Evolutionary conservation across 306 rosid genomes (phyloP).

Genomic region (Vigna mungo): DNA sequence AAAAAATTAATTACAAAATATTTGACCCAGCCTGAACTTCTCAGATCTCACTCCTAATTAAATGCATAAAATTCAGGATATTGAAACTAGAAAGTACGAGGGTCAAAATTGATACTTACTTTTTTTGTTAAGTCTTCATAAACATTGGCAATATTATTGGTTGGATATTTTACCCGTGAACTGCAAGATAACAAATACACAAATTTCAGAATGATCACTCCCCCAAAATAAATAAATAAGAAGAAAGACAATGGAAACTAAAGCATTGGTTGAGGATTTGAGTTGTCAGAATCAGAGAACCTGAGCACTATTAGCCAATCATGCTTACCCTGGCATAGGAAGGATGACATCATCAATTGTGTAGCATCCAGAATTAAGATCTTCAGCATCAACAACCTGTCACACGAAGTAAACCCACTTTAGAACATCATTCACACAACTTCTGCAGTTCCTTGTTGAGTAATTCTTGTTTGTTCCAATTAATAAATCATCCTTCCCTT

Average conservation of each 20-base stretch:
- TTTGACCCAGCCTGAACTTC: slow-evolving; percentile 13
- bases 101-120: slow-evolving; percentile 51
- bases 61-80: slow-evolving; percentile 26
- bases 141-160: slow-evolving; percentile 70
- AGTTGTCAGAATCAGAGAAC: slow-evolving; percentile 26
- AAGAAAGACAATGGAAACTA: background rate
- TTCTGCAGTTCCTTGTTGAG: background rate
- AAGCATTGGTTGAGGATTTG: slow-evolving; percentile 13
- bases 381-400: slow-evolving; percentile 80
- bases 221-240: background rate
- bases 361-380: slow-evolving; percentile 64
- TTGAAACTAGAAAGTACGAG: slow-evolving; percentile 28
- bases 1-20: background rate
- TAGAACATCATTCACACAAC: slow-evolving; percentile 29
- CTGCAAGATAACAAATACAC: slow-evolving; percentile 58
- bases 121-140: slow-evolving; percentile 86
- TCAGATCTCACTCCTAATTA: slow-evolving; percentile 32
- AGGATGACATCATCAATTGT: slow-evolving; percentile 85
- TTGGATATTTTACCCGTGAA: slow-evolving; percentile 75
- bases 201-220: slow-evolving; percentile 27
- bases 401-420: slow-evolving; percentile 38
- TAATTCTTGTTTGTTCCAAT: background rate
- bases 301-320: slow-evolving; percentile 29
- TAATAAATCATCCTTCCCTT: slow-evolving; percentile 2
- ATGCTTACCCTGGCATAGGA: slow-evolving; percentile 94